A percentile compares a stretch with the other conserved stretches of the same genome.
Conservation (phyloP, 257 asterid genomes). For the Nicotiana sylvestris region DNA sequence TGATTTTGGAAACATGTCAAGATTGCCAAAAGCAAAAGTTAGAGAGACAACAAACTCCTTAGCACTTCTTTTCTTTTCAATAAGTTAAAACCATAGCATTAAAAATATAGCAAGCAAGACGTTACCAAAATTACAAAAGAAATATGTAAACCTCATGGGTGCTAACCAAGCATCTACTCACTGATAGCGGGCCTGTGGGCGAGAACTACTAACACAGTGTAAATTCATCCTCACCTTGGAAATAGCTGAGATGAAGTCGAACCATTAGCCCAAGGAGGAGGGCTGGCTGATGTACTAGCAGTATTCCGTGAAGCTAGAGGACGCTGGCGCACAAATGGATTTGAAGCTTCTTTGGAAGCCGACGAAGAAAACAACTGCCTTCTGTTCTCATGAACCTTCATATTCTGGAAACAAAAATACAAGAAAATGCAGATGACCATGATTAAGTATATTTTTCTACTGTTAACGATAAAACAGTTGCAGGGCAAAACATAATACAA, state of each 20-base stretch:
- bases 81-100: neutral
- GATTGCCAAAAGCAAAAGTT: neutral
- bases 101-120: neutral
- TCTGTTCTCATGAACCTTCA: constrained; percentile 84
- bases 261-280: constrained; percentile 78
- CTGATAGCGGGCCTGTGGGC: neutral
- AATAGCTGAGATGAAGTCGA: constrained; percentile 45
- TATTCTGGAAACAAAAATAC: constrained; percentile 41
- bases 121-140: neutral
- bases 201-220: neutral
- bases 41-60: neutral
- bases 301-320: constrained; percentile 67
- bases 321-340: constrained; percentile 89
- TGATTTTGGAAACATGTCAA: neutral
- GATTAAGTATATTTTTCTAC: constrained; percentile 10
- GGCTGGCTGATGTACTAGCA: constrained; percentile 45
- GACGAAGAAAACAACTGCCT: constrained; percentile 70
- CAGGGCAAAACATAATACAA: neutral
- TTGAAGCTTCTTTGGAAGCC: constrained; percentile 58
- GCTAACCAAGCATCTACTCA: neutral
- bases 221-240: constrained; percentile 44
- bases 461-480: neutral
- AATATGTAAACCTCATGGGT: neutral
- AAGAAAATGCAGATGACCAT: constrained; percentile 1
- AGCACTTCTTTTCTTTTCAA: neutral